phyloP scores from a whole-genome alignment of 2,329 filamentous ascomycete genomes.

The Setomelanomma holmii region DNA sequence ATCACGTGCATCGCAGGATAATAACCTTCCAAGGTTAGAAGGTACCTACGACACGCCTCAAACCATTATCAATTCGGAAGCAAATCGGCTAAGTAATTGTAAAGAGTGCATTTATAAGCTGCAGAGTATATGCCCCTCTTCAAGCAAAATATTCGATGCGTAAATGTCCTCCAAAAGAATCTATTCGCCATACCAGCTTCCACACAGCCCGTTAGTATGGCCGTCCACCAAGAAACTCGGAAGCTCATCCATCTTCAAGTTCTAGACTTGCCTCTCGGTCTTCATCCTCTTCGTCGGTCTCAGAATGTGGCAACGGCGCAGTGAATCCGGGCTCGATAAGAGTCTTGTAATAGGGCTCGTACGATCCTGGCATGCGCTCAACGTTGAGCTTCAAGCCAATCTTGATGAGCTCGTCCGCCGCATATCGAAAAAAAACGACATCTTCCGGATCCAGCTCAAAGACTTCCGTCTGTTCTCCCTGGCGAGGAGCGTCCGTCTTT shows the following conservation, averaged over 20 bases:
- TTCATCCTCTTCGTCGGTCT: neutral
- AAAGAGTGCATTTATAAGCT: too few species aligned
- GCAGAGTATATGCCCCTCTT: too few species aligned
- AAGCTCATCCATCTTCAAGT: neutral
- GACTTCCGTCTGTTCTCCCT: neutral
- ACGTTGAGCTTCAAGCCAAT: neutral
- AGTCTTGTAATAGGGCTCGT: neutral
- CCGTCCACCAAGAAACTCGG: neutral
- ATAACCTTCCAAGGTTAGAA: neutral
- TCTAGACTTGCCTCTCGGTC: neutral
- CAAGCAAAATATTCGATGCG: too few species aligned
- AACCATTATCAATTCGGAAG: neutral
- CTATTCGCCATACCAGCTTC: too few species aligned
- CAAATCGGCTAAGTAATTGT: neutral
- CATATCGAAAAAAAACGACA: neutral
- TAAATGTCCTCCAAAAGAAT: too few species aligned
- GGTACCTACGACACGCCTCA: neutral
- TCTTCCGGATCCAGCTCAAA: neutral
- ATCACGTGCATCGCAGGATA: neutral
- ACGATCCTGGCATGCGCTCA: neutral
- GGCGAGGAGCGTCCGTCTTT: too few species aligned
- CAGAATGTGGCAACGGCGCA: neutral
- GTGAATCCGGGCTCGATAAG: neutral
- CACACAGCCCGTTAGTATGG: too few species aligned
- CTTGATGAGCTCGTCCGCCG: constrained; percentile 1